Evolutionary conservation across 495 filamentous ascomycete genomes (phyloP).

Genomic region (Polyplosphaeria fusca): DNA sequence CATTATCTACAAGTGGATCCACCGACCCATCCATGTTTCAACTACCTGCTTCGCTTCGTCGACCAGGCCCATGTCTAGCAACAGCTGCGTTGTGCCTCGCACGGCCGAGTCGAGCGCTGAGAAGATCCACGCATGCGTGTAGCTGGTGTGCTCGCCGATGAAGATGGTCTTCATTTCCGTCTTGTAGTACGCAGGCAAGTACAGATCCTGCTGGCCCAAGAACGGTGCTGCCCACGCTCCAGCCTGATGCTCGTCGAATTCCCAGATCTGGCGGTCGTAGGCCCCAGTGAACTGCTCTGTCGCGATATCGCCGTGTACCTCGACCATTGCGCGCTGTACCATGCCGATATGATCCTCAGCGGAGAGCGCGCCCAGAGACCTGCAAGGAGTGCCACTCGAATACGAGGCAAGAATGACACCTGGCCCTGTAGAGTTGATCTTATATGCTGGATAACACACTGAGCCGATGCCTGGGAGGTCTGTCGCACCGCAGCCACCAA

Average conservation of each 20-base stretch:
- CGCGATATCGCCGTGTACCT: slow-evolving; percentile 58
- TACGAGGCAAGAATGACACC: slow-evolving; percentile 64
- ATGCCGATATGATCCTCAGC: slow-evolving; percentile 55
- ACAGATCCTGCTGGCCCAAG: slow-evolving; percentile 61
- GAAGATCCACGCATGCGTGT: slow-evolving; percentile 74
- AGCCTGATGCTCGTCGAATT: slow-evolving; percentile 30
- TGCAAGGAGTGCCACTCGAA: slow-evolving; percentile 45
- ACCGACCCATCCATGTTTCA: slow-evolving; percentile 66
- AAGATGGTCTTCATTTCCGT: slow-evolving; percentile 65
- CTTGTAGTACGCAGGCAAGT: slow-evolving; percentile 66
- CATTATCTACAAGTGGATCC: slow-evolving; percentile 45
- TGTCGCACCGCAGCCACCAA: slow-evolving; percentile 57
- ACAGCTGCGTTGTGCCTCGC: slow-evolving; percentile 60
- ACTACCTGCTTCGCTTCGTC: slow-evolving; percentile 66
- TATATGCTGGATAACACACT: slow-evolving; percentile 64
- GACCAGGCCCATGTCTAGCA: slow-evolving; percentile 65
- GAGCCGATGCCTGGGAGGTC: slow-evolving; percentile 58
- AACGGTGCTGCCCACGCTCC: slow-evolving; percentile 38
- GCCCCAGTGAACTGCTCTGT: slow-evolving; percentile 46
- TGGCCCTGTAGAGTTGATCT: slow-evolving; percentile 59
- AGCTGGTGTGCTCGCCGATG: slow-evolving; percentile 67
- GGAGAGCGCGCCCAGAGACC: slow-evolving; percentile 46
- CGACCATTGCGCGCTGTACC: slow-evolving; percentile 56
- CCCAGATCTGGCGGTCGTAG: slow-evolving; percentile 28
- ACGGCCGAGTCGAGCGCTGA: slow-evolving; percentile 65